Evolutionary conservation across 192 early-diverging fungal genomes (phyloP), one percentile per base, ranked within the genome.

Genomic region (Coemansia sp.): DNA sequence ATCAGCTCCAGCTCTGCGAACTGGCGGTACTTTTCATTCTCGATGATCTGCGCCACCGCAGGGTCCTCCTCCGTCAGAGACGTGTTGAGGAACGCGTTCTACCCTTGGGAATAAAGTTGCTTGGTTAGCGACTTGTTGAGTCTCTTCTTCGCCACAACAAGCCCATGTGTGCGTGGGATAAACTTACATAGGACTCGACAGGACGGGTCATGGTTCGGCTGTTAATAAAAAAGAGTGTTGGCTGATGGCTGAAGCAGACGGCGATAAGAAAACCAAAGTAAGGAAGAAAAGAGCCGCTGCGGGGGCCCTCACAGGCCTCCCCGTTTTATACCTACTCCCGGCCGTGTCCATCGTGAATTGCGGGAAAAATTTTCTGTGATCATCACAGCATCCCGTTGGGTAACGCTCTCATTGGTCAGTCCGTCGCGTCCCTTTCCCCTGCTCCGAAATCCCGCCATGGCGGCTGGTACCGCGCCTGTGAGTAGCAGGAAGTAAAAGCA

Each of bases 1-100:
- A 99, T 99, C 42, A 99, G 78, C 78, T 99, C 96, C 14, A 99
- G 81, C 64, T 95, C 92, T 35, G 90, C 90, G 82, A 84, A 99
- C 78, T 99, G 94, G 51, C 96, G 79, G 82, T 91, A 91, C 80
- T 96, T 96, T 61, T 99, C 96, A 54, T 93, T 80, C 77, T 98
- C 88, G 63, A 99, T 85, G 43, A 99, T 85, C 45, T 84, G 76
- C 66, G 85, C 92, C 63, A 99, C 83, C 58, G 92, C 94, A 39
- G 82, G 85, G 64, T 99, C 96, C 36, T 95, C 95, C 56, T 89
- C 78, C 49, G 88, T 59, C 54, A 99, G 87, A 43, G 94, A 48
- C 37, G 81, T 86, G 85, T 99, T 96, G 39, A 99, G 83, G 54
- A 63, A 71, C 55, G 67, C 56, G 76, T 90, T 90, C 81, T 80